Conservation (phyloP, 352 stramenopile species). For the Albugo laibachii region DNA sequence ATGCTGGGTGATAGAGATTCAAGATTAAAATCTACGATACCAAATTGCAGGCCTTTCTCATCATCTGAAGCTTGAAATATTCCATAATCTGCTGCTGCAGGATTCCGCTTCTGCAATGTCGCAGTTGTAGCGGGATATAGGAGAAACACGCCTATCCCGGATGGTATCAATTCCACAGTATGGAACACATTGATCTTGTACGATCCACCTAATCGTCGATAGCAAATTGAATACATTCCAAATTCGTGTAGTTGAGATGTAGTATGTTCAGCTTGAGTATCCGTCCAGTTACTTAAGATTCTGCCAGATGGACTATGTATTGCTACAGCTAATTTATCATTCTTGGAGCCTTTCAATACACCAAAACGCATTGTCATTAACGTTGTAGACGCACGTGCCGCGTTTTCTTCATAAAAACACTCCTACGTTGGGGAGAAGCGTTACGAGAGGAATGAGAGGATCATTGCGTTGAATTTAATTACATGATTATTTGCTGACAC, state of each 20-base stretch:
- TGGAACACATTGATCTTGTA: constrained; percentile 50
- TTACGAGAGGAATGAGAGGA: too few species aligned
- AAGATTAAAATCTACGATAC: constrained; percentile 49
- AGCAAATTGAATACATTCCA: constrained; percentile 63
- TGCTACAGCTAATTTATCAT: too few species aligned
- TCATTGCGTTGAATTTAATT: too few species aligned
- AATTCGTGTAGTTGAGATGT: constrained; percentile 38
- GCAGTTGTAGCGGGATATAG: constrained; percentile 26
- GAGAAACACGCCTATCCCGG: neutral
- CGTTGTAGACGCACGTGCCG: too few species aligned
- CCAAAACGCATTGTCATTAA: too few species aligned
- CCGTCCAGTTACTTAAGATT: constrained; percentile 29
- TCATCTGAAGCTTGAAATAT: neutral
- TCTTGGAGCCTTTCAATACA: too few species aligned
- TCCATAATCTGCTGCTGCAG: constrained; percentile 21
- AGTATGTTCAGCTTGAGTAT: constrained; percentile 35
- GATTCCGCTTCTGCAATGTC: constrained; percentile 23
- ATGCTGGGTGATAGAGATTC: constrained; percentile 39
- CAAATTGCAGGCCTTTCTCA: constrained; percentile 17
- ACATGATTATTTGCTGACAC: too few species aligned
- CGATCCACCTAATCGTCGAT: constrained; percentile 33
- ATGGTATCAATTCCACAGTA: neutral
- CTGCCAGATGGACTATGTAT: constrained; percentile 33
- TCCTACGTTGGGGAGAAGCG: too few species aligned
- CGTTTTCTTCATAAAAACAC: too few species aligned